Conservation (phyloP, 73 alveolate genomes). For the Symbiodinium pilosum region DNA sequence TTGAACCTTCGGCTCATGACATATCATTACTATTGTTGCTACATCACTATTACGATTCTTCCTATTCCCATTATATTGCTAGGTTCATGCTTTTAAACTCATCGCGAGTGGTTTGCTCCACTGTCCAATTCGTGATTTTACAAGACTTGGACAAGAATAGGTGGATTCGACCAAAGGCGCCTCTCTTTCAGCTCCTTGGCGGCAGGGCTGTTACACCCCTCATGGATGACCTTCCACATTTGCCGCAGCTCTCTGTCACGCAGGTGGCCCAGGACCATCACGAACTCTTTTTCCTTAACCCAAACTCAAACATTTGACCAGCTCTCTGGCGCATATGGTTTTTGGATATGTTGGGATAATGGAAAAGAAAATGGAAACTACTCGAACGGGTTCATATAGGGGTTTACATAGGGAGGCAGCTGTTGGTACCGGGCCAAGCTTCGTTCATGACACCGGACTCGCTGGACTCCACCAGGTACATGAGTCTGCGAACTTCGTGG, state of each 20-base stretch:
- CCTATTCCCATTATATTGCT: too few relatives aligned
- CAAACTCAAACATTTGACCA: too few relatives aligned
- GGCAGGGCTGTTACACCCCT: background rate
- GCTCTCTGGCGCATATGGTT: too few relatives aligned
- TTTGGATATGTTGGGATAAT: too few relatives aligned
- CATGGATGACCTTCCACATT: constrained; percentile 61
- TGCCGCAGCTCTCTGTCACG: constrained; percentile 68
- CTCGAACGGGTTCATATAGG: too few relatives aligned
- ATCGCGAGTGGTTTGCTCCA: too few relatives aligned
- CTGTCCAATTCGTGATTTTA: too few relatives aligned
- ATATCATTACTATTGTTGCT: too few relatives aligned
- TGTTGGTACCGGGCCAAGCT: background rate
- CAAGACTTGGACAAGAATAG: too few relatives aligned
- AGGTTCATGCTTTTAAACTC: too few relatives aligned
- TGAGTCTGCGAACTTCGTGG: constrained; percentile 59
- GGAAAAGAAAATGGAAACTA: background rate
- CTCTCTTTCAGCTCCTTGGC: constrained; percentile 18
- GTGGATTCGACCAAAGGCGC: background rate
- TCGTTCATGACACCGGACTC: constrained; percentile 59
- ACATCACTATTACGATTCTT: too few relatives aligned
- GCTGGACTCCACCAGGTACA: constrained; percentile 66
- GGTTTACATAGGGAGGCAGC: background rate
- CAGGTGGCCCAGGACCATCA: constrained; percentile 50
- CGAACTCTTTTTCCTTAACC: constrained; percentile 54
- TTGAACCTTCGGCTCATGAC: constrained; percentile 44